Percentiles rank a stretch among this genome's conserved stretches.
Evolutionary conservation across 2,329 filamentous ascomycete species (phyloP).

Genomic region (Fusarium sp.): DNA sequence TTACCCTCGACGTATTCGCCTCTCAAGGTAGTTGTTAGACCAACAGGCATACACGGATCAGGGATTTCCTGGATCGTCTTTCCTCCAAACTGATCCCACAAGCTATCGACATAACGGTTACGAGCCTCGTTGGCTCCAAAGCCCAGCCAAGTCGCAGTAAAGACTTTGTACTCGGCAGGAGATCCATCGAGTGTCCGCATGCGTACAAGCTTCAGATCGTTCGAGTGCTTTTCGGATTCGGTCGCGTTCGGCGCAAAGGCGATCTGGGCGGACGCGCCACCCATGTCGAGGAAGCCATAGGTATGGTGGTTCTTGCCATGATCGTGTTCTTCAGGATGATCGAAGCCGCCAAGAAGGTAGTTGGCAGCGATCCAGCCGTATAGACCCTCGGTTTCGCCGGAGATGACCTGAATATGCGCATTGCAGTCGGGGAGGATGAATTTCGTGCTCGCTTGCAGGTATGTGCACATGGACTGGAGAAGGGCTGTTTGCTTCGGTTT

Average conservation of each 20-base stretch:
- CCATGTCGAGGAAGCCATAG: slow-evolving; percentile 98
- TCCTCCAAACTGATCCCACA: slow-evolving; percentile 74
- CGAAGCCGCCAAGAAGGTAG: slow-evolving; percentile 92
- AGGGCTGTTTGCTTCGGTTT: slow-evolving; percentile 78
- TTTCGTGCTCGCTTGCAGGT: slow-evolving; percentile 79
- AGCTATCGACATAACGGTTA: slow-evolving; percentile 80
- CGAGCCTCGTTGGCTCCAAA: slow-evolving; percentile 97
- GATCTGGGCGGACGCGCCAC: slow-evolving; percentile 96
- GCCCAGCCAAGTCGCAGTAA: slow-evolving; percentile 95
- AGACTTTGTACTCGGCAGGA: slow-evolving; percentile 85
- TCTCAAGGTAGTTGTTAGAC: slow-evolving; percentile 78
- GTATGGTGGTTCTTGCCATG: slow-evolving; percentile 93
- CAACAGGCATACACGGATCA: slow-evolving; percentile 90
- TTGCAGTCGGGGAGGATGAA: slow-evolving; percentile 93
- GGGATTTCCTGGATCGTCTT: slow-evolving; percentile 74
- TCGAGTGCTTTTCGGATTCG: slow-evolving; percentile 87
- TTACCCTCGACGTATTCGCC: slow-evolving; percentile 65
- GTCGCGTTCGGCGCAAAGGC: slow-evolving; percentile 96
- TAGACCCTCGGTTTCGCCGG: slow-evolving; percentile 93
- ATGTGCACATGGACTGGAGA: slow-evolving; percentile 83
- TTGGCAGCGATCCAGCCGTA: slow-evolving; percentile 99
- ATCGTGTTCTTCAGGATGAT: slow-evolving; percentile 77
- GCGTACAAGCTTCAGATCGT: slow-evolving; percentile 88
- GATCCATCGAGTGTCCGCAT: slow-evolving; percentile 86
- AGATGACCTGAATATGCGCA: slow-evolving; percentile 91